phyloP scores from a whole-genome alignment of 805 yeast genomes.

The Wickerhamomyces sydowiorum region DNA sequence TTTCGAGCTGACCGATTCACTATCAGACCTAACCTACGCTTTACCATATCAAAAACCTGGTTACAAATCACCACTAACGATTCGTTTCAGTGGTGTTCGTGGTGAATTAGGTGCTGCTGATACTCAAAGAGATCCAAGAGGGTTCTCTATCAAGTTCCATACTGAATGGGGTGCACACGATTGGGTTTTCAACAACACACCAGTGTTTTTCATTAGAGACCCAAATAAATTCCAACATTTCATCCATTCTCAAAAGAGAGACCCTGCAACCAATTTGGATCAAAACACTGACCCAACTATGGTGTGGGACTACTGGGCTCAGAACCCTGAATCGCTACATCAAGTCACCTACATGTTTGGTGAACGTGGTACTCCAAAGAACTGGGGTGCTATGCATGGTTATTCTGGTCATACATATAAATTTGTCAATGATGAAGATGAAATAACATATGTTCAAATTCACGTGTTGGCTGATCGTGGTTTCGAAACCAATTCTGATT shows the following conservation, averaged over 20 bases:
- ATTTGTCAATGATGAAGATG: slow-evolving; percentile 45
- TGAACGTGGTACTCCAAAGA: slow-evolving; percentile 54
- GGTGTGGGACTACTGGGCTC: slow-evolving; percentile 53
- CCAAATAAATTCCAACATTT: slow-evolving; percentile 60
- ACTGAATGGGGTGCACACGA: slow-evolving; percentile 66
- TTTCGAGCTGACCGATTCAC: slow-evolving; percentile 54
- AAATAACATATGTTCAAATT: slow-evolving; percentile 49
- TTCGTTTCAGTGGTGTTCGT: slow-evolving; percentile 62
- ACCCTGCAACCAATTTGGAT: slow-evolving; percentile 46
- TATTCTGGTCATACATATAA: slow-evolving; percentile 64
- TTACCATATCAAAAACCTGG: slow-evolving; percentile 36
- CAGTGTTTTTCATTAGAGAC: slow-evolving; percentile 59
- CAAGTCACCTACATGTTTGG: slow-evolving; percentile 54
- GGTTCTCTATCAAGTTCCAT: slow-evolving; percentile 58
- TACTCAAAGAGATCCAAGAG: slow-evolving; percentile 65
- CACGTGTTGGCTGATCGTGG: slow-evolving; percentile 50
- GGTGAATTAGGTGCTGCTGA: slow-evolving; percentile 67
- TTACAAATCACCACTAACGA: slow-evolving; percentile 34
- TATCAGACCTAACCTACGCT: slow-evolving; percentile 43
- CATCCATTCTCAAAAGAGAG: slow-evolving; percentile 66
- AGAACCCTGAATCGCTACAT: slow-evolving; percentile 52
- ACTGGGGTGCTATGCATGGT: slow-evolving; percentile 52
- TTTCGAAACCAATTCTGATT: slow-evolving; percentile 35
- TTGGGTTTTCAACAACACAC: slow-evolving; percentile 73
- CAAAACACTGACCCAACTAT: slow-evolving; percentile 39